These are phyloP conservation scores for Haplosporangium gracile DNA, from an alignment of 192 early-diverging fungal species.

Conservation along the genomic window DNA sequence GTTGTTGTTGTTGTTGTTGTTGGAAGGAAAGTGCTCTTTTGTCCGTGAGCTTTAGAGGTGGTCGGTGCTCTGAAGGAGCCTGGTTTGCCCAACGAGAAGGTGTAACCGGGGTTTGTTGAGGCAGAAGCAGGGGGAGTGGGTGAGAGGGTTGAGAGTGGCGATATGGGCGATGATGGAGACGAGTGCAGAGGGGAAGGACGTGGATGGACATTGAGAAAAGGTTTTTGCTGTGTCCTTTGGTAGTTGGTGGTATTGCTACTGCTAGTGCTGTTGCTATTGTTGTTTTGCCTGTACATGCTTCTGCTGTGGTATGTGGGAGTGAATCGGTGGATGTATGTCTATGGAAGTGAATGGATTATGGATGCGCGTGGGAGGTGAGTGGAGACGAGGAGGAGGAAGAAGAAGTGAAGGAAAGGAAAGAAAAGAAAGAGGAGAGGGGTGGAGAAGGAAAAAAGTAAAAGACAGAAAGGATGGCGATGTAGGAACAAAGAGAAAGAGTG, in stretches of 20 bases:
- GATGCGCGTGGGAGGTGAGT: not conserved
- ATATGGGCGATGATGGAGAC: not conserved
- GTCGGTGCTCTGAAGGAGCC: slow-evolving; percentile 1
- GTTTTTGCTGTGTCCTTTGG: not conserved
- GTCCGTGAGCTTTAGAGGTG: not conserved
- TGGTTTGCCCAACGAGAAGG: slow-evolving; percentile 21
- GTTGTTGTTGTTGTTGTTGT: not conserved
- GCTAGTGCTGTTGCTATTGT: not conserved
- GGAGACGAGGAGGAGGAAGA: not conserved
- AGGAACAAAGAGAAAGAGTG: not conserved
- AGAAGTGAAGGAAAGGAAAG: not conserved
- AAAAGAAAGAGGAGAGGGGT: not conserved
- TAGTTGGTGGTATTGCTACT: not conserved
- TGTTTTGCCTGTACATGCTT: not conserved
- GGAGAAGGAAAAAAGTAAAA: not conserved
- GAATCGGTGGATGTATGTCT: not conserved
- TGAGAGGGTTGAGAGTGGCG: not conserved
- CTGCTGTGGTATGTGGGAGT: not conserved
- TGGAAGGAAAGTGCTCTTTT: not conserved
- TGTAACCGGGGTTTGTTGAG: not conserved
- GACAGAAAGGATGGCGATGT: not conserved
- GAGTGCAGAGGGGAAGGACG: not conserved
- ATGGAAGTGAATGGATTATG: not conserved
- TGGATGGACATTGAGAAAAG: not conserved
- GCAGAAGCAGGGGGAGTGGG: not conserved